Base-by-base conservation (phyloP, 2,329 filamentous ascomycete genomes). In the Epichloe typhina region DNA sequence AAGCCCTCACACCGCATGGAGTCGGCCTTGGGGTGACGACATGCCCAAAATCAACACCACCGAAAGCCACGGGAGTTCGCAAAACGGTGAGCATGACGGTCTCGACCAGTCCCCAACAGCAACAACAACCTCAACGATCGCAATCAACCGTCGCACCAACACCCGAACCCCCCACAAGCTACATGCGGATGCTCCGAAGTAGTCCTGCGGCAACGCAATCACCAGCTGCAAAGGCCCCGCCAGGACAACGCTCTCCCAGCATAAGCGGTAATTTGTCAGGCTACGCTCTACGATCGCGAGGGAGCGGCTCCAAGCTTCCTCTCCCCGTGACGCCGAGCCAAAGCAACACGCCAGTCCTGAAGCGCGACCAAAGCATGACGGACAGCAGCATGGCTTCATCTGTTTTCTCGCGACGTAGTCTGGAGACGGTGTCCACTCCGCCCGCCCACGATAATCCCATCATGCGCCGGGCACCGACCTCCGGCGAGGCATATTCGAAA, bases 301-400 rank as follows among this genome's bases (percentile, higher is more conserved):
- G 58, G 59, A 69, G 68, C 1, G 65, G 59, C 19, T 71, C 69
- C 2, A 67, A 65, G 46, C 58, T 71, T 3, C 69, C 70, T 0
- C 57, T 68, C 4, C 64, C 67, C 15, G 57, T 66, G 15, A 71
- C 68, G 2, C 68, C 67, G 9, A 66, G 61, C 52, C 62, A 66
- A 13, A 62, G 61, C 15, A 61, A 57, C 31, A 70, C 68, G 0
- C 69, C 69, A 2, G 61, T 56, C 6, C 56, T 66, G 31, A 56
- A 58, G 46, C 62, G 62, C 13, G 67, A 71, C 37, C 62, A 61
- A 26, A 70, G 66, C 46, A 62, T 68, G 49, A 69, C 69, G 12
- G 69, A 72, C 50, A 71, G 67, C 57, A 72, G 69, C 59, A 66
- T 70, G 64, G 54, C 64, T 0, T 71, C 68, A 8, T 72, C 70